These are phyloP conservation scores for Pseudohyphozyma bogoriensis DNA, from an alignment of 768 basidiomycete species.

Conservation along the genomic window DNA sequence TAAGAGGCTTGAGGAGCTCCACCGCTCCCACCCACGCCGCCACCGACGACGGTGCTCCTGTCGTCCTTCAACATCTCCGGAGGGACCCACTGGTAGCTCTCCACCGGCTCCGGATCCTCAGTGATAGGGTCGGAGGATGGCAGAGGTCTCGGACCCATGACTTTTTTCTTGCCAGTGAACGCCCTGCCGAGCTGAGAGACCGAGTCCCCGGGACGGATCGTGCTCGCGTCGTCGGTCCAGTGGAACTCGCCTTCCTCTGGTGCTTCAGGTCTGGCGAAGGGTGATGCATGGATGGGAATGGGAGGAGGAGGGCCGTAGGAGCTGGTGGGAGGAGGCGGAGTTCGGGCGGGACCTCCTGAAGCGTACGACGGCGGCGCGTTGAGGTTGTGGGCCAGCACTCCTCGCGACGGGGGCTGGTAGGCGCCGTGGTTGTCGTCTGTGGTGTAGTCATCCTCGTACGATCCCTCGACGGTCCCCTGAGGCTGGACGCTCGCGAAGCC, in stretches of 20 bases:
- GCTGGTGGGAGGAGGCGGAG: background rate
- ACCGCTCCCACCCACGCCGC: too few species aligned
- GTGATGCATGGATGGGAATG: background rate
- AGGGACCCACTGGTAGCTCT: constrained; percentile 15
- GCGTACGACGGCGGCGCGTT: background rate
- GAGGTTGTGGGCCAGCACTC: too few species aligned
- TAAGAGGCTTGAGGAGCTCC: background rate
- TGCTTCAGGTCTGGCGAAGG: background rate
- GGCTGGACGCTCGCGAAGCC: too few species aligned
- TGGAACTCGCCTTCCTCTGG: constrained; percentile 15
- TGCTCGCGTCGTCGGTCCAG: constrained; percentile 20
- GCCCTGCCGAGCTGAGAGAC: constrained; percentile 23
- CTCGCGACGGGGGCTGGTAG: too few species aligned
- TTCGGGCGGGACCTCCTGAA: background rate
- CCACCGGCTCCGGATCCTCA: constrained; percentile 9
- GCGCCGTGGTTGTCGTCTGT: too few species aligned
- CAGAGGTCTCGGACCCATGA: constrained; percentile 18
- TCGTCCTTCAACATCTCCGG: constrained; percentile 23
- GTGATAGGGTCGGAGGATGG: background rate
- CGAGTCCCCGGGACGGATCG: constrained; percentile 21
- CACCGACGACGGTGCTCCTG: constrained; percentile 12
- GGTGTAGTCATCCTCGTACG: too few species aligned
- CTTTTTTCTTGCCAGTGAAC: constrained; percentile 6
- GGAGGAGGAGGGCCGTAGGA: background rate
- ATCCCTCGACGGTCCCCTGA: too few species aligned